Evolutionary conservation across 441 rosid species (phyloP), one percentile per base, ranked within the genome.

Genomic region (Syzygium malaccense): DNA sequence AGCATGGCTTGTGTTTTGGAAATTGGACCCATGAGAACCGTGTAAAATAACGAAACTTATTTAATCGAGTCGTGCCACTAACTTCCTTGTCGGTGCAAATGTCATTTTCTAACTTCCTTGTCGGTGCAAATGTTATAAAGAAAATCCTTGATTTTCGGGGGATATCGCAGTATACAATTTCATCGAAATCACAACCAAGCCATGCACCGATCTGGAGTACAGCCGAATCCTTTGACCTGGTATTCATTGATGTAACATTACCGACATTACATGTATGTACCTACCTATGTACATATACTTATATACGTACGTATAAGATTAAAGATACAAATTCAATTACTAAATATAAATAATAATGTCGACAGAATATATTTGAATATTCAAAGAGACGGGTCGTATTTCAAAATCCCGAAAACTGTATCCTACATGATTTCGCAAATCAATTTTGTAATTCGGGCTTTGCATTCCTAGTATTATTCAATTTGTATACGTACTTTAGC

Each of bases 331-430:
- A 10, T 71, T 71, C 37, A 71, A 19, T 71, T 33, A 10, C 80
- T 33, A 71, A 33, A 71, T 20, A 71, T 1, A 19, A 37, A 9
- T 18, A 9, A 10, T 19, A 0, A 0, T 0, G n/a, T n/a, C n/a
- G 0, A 10, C 7, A 20, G 23, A 71, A 33, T 71, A 71, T 1
- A 11, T 15, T 33, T 33, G 80, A 33, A 19, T 71, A 10, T 71
- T 33, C 28, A 5, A 10, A 33, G 1, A 71, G 6, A 71, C 1
- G 1, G 37, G 49, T 20, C 1, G 4, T 20, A 11, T 19, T 19
- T 33, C 80, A 0, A 33, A 19, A 19, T 68, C 48, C 26, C 8
- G 5, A 19, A 5, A 19, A 33, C 14, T 33, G 15, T 71, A 0
- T 71, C 80, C 80, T 23, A 33, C 6, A 14, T 23, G 1, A 20